A percentile compares a stretch with the other conserved stretches of the same genome.
Conservation (phyloP, 1,139 yeast genomes). For the Candida sp. region DNA sequence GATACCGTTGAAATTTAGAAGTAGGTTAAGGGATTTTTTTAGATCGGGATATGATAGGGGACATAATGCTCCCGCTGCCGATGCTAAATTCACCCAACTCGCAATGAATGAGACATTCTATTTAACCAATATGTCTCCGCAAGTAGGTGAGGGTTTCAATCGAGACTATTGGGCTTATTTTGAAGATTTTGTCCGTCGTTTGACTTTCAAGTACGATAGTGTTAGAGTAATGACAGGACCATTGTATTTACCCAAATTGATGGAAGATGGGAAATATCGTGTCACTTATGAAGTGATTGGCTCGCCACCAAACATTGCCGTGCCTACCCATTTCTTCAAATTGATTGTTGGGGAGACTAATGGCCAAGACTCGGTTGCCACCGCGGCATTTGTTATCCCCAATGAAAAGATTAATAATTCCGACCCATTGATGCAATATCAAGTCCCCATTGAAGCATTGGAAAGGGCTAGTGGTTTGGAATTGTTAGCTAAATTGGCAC, state of each 20-base stretch:
- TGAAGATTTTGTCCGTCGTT: slow-evolving; percentile 81
- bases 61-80: slow-evolving; percentile 98
- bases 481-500: slow-evolving; percentile 68
- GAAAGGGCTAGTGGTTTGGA: slow-evolving; percentile 87
- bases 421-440: slow-evolving; percentile 69
- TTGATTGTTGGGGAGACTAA: slow-evolving; percentile 76
- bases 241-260: slow-evolving; percentile 74
- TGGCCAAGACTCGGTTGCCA: slow-evolving; percentile 54
- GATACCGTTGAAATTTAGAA: slow-evolving; percentile 78
- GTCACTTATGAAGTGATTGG: slow-evolving; percentile 94
- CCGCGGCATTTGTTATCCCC: slow-evolving; percentile 93
- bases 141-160: slow-evolving; percentile 96
- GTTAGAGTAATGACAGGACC: slow-evolving; percentile 96
- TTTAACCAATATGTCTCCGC: slow-evolving; percentile 92
- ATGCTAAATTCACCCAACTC: slow-evolving; percentile 81
- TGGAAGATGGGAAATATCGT: slow-evolving; percentile 62
- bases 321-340: slow-evolving; percentile 96
- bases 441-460: slow-evolving; percentile 86
- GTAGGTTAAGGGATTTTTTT: slow-evolving; percentile 77
- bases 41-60: slow-evolving; percentile 97
- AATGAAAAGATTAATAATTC: slow-evolving; percentile 71
- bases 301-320: slow-evolving; percentile 94
- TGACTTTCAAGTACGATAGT: slow-evolving; percentile 63
- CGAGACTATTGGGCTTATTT: slow-evolving; percentile 97
- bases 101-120: slow-evolving; percentile 96